Evolutionary conservation across 208 protist genomes (phyloP).

Genomic region (Leishmania mexicana): DNA sequence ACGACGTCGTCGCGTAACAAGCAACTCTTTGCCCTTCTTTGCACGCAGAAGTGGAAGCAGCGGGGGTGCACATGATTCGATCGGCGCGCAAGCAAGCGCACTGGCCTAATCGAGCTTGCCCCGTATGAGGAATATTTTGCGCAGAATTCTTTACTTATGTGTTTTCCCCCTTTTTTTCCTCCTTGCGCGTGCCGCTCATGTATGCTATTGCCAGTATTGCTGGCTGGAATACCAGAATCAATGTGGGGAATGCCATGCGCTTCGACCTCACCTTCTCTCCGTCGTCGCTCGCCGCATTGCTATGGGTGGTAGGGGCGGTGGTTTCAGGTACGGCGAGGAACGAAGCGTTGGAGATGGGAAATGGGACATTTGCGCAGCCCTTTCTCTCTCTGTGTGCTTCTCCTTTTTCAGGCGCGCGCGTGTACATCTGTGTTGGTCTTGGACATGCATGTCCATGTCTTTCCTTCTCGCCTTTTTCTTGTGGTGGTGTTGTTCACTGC

Average conservation of each 20-base stretch:
- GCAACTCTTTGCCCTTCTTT: neutral
- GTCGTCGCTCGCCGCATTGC: neutral
- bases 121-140: too few species aligned
- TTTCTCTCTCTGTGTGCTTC: neutral
- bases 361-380: neutral
- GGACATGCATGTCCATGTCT: neutral
- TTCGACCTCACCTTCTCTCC: neutral
- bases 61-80: neutral
- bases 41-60: neutral
- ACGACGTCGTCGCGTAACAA: neutral
- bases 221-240: neutral
- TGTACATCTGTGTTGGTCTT: neutral
- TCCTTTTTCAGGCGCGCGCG: neutral
- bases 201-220: neutral
- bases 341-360: neutral
- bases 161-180: neutral
- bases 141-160: neutral
- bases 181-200: neutral
- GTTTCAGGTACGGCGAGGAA: neutral
- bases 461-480: neutral
- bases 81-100: neutral
- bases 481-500: neutral
- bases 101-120: neutral
- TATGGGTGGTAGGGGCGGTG: neutral
- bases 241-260: neutral